These are phyloP conservation scores for Leccinum subrobustum DNA, from an alignment of 1,284 basidiomycete genomes.

Conservation along the genomic window DNA sequence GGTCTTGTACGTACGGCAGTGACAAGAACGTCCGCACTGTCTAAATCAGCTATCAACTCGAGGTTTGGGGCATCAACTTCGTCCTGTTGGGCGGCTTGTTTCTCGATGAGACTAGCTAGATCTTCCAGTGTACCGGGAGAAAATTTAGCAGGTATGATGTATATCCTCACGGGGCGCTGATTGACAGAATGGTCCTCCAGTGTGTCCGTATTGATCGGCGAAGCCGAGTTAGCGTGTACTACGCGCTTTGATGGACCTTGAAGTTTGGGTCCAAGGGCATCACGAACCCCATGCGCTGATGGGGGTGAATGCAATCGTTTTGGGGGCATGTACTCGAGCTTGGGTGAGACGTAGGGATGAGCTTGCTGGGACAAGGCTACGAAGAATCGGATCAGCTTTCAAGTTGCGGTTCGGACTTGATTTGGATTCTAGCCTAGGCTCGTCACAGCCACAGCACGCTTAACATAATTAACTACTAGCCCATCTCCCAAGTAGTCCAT, in stretches of 20 bases:
- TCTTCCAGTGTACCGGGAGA: slow-evolving; percentile 40
- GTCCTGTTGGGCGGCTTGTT: not conserved
- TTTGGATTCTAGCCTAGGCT: not conserved
- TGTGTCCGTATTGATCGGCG: slow-evolving; percentile 2
- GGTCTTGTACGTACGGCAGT: slow-evolving; percentile 63
- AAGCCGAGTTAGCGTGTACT: not conserved
- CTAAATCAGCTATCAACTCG: slow-evolving; percentile 38
- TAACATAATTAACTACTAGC: no score
- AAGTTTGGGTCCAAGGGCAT: not conserved
- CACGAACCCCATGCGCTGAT: not conserved
- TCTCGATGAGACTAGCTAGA: slow-evolving; percentile 49
- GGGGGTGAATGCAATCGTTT: slow-evolving; percentile 11
- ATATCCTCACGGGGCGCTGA: slow-evolving; percentile 36
- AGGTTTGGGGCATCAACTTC: slow-evolving; percentile 24
- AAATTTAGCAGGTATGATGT: slow-evolving; percentile 64
- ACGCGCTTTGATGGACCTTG: slow-evolving; percentile 14
- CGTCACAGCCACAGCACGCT: not conserved
- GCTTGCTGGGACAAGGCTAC: not conserved
- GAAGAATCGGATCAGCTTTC: not conserved
- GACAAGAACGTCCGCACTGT: slow-evolving; percentile 63
- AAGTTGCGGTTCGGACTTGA: not conserved
- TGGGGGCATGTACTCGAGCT: slow-evolving; percentile 8
- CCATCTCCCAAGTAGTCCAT: not conserved
- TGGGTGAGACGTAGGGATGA: not conserved
- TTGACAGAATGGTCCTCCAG: slow-evolving; percentile 5